Base-by-base conservation (phyloP, 2,329 filamentous ascomycete species). In the Beauveria pseudobassiana region DNA sequence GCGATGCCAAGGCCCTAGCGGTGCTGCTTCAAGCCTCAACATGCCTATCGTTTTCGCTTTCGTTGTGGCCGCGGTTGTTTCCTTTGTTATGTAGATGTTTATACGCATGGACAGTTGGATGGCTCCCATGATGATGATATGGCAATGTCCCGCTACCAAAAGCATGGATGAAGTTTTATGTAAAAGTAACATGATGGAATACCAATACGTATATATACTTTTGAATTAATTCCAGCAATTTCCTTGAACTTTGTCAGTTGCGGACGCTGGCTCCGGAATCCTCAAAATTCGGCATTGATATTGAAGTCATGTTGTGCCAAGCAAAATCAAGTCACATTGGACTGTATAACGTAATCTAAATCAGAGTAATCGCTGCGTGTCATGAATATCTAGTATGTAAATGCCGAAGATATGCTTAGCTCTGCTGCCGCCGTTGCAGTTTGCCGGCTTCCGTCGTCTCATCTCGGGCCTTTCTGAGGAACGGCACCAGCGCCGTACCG, bases 391-490 rank as follows among this genome's bases (percentile, higher is more conserved):
- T 52, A 51, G 28, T 30, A 53, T 46, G 24, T 34, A 51, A 43
- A 51, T 59, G 48, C 20, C 30, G n/a, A 22, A 22, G 16, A 16
- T 51, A 45, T 24, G 26, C 9, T 4, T 43, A 43, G n/a, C 26
- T 46, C 38, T 62, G 52, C 26, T 30, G 62, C 52, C 64, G 64
- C 54, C 64, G 65, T 50, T 68, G 63, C 59, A 76, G 64, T 18
- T 65, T 68, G 0, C 75, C 77, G 3, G 77, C 77, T 22, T 68
- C 67, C 2, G 63, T 65, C 0, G 93, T 97, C 78, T 96, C 93
- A 70, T 97, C 91, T 20, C 93, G 80, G 3, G 90, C 88, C 74
- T 96, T 90, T 74, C 91, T 96, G 65, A 98, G 74, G 73, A 98
- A 98, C 0, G 93, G 91, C 62, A 97, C 89, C 58, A 98, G 74